Evolutionary conservation across 108 stramenopile genomes (phyloP).

Genomic region (Nannochloropsis oceanica): DNA sequence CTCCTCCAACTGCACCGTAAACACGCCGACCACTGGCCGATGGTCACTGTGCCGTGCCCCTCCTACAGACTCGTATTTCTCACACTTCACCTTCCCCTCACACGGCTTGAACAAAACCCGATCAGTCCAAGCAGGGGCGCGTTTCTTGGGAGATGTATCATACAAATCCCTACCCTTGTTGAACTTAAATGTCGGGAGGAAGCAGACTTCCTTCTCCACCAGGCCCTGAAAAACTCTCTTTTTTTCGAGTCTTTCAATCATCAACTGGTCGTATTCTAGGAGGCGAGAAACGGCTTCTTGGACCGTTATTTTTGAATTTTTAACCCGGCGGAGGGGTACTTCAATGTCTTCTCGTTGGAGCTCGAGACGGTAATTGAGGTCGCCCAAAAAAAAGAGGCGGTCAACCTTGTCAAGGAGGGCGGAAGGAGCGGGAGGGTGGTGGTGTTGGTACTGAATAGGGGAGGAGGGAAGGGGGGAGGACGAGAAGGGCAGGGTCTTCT

Average conservation of each 20-base stretch:
- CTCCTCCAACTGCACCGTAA: constrained; percentile 3
- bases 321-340: constrained; percentile 20
- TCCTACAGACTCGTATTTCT: constrained; percentile 1
- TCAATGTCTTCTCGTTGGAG: constrained; percentile 44
- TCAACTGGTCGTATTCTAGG: constrained; percentile 49
- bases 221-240: constrained; percentile 34
- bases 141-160: constrained; percentile 25
- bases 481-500: too few species aligned
- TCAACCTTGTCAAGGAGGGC: constrained; percentile 12
- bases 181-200: constrained; percentile 48
- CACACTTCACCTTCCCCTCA: background rate
- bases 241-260: constrained; percentile 26
- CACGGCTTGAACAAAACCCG: constrained; percentile 22
- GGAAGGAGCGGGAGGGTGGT: background rate
- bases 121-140: constrained; percentile 32
- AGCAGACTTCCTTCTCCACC: constrained; percentile 32
- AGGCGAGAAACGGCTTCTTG: background rate
- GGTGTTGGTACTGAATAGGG: too few species aligned
- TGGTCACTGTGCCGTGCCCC: constrained; percentile 22
- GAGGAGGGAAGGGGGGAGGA: too few species aligned
- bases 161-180: constrained; percentile 25
- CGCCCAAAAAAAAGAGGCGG: constrained; percentile 35
- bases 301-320: constrained; percentile 28
- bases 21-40: constrained; percentile 17
- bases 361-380: constrained; percentile 48